Conservation (phyloP, 805 yeast genomes). For the Yarrowia yakushimensis region DNA sequence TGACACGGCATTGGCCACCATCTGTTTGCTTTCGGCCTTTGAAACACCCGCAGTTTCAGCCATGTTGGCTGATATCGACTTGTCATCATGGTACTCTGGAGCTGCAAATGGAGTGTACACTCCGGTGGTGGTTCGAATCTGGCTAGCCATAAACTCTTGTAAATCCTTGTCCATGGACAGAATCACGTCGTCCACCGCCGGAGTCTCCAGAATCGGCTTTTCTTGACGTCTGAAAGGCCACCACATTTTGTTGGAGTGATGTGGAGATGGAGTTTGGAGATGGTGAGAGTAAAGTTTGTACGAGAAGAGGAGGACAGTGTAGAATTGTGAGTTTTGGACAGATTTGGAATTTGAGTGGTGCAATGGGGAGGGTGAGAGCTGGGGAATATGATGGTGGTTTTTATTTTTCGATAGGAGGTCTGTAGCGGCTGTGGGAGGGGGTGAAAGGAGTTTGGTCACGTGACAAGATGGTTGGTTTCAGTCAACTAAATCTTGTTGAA, state of each 20-base stretch:
- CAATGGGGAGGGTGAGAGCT: too few species aligned
- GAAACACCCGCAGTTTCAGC: background rate
- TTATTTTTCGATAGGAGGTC: too few species aligned
- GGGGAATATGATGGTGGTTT: too few species aligned
- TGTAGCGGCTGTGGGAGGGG: too few species aligned
- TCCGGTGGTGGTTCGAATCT: background rate
- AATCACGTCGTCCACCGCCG: background rate
- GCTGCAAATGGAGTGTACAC: background rate
- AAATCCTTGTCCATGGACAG: slow-evolving; percentile 9
- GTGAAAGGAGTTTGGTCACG: too few species aligned
- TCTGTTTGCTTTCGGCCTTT: background rate
- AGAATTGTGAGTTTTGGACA: too few species aligned
- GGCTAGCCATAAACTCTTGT: background rate
- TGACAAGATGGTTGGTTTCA: too few species aligned
- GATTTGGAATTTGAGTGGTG: too few species aligned
- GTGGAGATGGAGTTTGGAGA: too few species aligned
- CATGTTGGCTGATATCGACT: slow-evolving; percentile 15
- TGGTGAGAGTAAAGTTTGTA: too few species aligned
- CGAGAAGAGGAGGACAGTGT: too few species aligned
- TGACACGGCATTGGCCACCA: slow-evolving; percentile 12
- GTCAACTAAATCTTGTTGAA: too few species aligned
- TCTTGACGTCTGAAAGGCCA: background rate
- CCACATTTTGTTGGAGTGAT: slow-evolving; percentile 5
- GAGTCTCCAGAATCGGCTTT: background rate
- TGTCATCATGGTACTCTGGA: slow-evolving; percentile 10